These are phyloP conservation scores for Mycena chlorophos DNA, from an alignment of 768 basidiomycete species.

Conservation along the genomic window DNA sequence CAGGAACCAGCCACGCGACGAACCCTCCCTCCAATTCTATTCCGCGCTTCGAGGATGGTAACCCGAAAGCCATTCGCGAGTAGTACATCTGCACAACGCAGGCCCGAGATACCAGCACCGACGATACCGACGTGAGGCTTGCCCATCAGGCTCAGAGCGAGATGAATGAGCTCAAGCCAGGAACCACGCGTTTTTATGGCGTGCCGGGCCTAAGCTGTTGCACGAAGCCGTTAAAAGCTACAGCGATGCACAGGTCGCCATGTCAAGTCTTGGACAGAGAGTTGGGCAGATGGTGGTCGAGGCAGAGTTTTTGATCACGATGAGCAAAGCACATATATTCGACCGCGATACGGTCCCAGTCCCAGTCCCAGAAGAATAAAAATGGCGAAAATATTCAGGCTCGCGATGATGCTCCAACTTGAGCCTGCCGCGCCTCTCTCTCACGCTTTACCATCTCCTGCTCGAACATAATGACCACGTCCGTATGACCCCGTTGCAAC, in stretches of 20 bases:
- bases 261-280: no score
- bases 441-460: constrained; percentile 12
- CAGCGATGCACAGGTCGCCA: neutral
- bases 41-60: constrained; percentile 23
- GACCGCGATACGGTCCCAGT: neutral
- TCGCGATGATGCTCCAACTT: neutral
- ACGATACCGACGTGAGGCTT: constrained; percentile 21
- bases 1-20: neutral
- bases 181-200: neutral
- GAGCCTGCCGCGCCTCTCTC: constrained; percentile 7
- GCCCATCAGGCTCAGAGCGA: neutral
- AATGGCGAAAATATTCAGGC: neutral
- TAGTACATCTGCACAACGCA: constrained; percentile 21
- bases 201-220: neutral
- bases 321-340: no score
- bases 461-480: constrained; percentile 20
- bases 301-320: no score
- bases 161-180: neutral
- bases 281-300: no score
- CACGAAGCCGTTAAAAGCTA: no score
- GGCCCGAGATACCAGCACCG: constrained; percentile 23
- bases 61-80: constrained; percentile 19
- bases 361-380: neutral
- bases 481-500: constrained; percentile 18
- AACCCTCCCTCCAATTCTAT: constrained; percentile 24